Percentiles rank a stretch among this genome's conserved stretches.
Conservation (phyloP, 2,329 filamentous ascomycete genomes). For the Exophiala oligosperma region DNA sequence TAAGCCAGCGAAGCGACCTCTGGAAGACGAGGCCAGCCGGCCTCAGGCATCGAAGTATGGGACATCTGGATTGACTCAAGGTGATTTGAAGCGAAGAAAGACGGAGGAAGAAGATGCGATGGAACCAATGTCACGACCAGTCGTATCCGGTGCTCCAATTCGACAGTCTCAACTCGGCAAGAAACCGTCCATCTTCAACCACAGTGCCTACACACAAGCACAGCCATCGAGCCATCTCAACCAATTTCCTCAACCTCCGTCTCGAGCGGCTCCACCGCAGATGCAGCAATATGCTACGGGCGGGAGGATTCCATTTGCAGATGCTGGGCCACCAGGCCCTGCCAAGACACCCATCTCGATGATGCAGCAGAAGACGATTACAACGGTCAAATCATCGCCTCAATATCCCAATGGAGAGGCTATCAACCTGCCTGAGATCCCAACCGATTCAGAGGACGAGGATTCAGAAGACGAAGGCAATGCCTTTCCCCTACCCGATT, state of each 20-base stretch:
- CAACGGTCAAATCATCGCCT: constrained; percentile 60
- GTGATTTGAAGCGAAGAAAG: constrained; percentile 76
- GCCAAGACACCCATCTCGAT: constrained; percentile 35
- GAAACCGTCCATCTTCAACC: constrained; percentile 47
- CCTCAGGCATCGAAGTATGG: constrained; percentile 40
- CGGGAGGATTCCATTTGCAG: constrained; percentile 85
- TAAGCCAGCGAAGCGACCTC: constrained; percentile 69
- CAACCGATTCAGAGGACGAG: constrained; percentile 90
- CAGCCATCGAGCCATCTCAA: constrained; percentile 61
- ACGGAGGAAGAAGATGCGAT: constrained; percentile 70
- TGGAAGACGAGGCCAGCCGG: constrained; percentile 60
- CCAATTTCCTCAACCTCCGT: constrained; percentile 63
- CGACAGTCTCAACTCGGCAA: constrained; percentile 75
- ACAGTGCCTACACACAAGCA: constrained; percentile 36
- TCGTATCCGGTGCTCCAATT: constrained; percentile 77
- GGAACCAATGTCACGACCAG: constrained; percentile 60
- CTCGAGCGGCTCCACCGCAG: constrained; percentile 70
- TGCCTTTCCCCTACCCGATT: constrained; percentile 68
- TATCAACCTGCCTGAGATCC: constrained; percentile 91
- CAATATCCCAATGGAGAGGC: constrained; percentile 85
- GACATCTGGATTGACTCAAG: constrained; percentile 59
- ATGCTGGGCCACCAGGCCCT: constrained; percentile 65
- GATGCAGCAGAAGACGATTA: constrained; percentile 29
- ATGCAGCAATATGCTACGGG: constrained; percentile 80
- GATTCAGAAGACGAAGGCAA: constrained; percentile 61